Conservation (phyloP, 768 basidiomycete species). For the Trametes punicea region DNA sequence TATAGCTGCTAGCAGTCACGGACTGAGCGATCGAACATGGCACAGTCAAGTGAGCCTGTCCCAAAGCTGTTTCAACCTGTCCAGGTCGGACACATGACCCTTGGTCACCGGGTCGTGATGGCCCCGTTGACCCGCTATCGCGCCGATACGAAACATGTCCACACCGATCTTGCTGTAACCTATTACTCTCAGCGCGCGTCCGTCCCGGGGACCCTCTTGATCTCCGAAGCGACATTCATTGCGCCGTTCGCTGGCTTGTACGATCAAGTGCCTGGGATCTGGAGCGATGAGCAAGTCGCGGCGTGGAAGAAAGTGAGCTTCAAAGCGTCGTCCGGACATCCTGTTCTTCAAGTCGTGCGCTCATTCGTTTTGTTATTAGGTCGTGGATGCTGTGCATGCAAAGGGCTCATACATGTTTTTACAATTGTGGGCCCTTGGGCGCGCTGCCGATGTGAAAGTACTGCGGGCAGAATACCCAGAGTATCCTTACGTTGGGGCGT, state of each 20-base stretch:
- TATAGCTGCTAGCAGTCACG: too few species aligned
- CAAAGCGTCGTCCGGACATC: too few species aligned
- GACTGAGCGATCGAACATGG: too few species aligned
- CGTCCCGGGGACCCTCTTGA: slow-evolving; percentile 47
- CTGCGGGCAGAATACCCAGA: slow-evolving; percentile 36
- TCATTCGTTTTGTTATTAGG: slow-evolving; percentile 32
- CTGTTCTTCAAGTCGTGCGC: background rate
- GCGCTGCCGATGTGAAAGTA: slow-evolving; percentile 32
- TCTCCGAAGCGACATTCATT: slow-evolving; percentile 55
- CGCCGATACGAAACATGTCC: slow-evolving; percentile 33
- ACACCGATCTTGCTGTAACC: slow-evolving; percentile 33
- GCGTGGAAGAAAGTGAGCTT: slow-evolving; percentile 41
- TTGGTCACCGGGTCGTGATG: slow-evolving; percentile 48
- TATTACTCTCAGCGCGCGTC: slow-evolving; percentile 47
- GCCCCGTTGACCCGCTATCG: slow-evolving; percentile 48
- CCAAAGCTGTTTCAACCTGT: slow-evolving; percentile 42
- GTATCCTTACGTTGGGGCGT: slow-evolving; percentile 12
- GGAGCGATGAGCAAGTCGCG: slow-evolving; percentile 49
- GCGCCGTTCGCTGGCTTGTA: slow-evolving; percentile 38
- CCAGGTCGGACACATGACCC: slow-evolving; percentile 37
- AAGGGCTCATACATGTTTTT: slow-evolving; percentile 47
- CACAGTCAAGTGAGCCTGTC: background rate
- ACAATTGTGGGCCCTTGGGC: slow-evolving; percentile 57
- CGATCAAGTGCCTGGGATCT: slow-evolving; percentile 61
- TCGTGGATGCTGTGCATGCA: slow-evolving; percentile 55